phyloP scores from a whole-genome alignment of 371 early-diverging fungal genomes.

The Mucor velutinosus region DNA sequence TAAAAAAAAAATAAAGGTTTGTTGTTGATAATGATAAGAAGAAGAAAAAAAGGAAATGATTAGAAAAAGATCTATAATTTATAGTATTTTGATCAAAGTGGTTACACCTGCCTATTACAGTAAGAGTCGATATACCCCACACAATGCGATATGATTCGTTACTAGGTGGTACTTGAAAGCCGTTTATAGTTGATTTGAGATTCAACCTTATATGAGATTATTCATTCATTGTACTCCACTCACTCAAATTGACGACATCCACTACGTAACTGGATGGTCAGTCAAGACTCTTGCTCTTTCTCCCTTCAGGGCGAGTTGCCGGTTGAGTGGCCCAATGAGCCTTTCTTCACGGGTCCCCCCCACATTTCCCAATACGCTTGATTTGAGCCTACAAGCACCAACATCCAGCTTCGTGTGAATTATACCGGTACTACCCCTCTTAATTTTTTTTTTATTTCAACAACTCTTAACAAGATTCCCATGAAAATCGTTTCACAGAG shows the following conservation, averaged over 20 bases:
- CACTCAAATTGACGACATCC: not conserved
- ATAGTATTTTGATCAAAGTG: not conserved
- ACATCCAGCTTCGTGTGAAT: slow-evolving; percentile 11
- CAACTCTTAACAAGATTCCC: slow-evolving; percentile 7
- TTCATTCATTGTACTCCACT: not conserved
- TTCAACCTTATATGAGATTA: slow-evolving; percentile 1
- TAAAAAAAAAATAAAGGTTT: slow-evolving; percentile 3
- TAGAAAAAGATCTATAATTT: slow-evolving; percentile 8
- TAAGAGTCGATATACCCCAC: slow-evolving; percentile 24
- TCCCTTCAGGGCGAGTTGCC: not conserved
- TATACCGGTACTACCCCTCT: slow-evolving; percentile 19
- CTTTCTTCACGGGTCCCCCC: slow-evolving; percentile 3
- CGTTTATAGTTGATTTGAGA: slow-evolving; percentile 4
- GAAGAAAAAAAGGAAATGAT: slow-evolving; percentile 8
- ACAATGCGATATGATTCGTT: slow-evolving; percentile 19
- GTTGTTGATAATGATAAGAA: slow-evolving; percentile 4
- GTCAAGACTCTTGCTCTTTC: not conserved
- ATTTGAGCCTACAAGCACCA: not conserved
- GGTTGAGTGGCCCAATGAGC: not conserved
- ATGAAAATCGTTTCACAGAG: not conserved
- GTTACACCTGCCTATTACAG: slow-evolving; percentile 11
- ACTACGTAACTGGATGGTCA: not conserved
- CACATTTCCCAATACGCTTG: not conserved
- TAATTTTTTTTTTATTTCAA: not conserved
- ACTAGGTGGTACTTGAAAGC: slow-evolving; percentile 3